A percentile compares a stretch with the other conserved stretches of the same genome.
These are phyloP conservation scores for Musa itinerans DNA, from an alignment of 176 grass and related monocot species.

Conservation along the genomic window DNA sequence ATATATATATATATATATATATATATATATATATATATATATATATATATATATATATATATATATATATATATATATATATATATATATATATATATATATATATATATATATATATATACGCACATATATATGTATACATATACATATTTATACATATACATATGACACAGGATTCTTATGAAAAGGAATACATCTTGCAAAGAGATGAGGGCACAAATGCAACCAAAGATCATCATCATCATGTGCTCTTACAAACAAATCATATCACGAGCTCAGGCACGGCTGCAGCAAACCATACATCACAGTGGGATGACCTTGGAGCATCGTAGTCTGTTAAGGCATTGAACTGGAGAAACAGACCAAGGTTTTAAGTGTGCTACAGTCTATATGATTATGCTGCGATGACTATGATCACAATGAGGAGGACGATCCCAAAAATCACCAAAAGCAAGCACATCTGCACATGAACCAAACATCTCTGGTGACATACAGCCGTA, in stretches of 20 bases:
- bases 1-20: too few species aligned
- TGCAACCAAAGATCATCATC: neutral
- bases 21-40: too few species aligned
- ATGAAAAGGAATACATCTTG: too few species aligned
- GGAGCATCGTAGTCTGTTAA: neutral
- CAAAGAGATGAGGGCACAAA: neutral
- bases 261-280: neutral
- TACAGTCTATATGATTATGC: conserved; percentile 5
- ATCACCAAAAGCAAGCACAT: conserved; percentile 61
- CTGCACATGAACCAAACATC: conserved; percentile 24
- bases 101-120: too few species aligned
- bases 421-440: conserved; percentile 46
- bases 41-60: too few species aligned
- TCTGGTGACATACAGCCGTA: neutral
- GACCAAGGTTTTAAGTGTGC: neutral
- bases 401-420: conserved; percentile 53
- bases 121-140: too few species aligned
- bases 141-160: too few species aligned
- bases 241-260: neutral
- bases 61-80: too few species aligned
- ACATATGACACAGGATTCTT: too few species aligned
- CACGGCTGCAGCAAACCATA: neutral
- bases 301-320: neutral
- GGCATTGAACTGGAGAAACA: neutral
- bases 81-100: too few species aligned